Evolutionary conservation across 208 protist species (phyloP), one percentile per base, ranked within the genome.

Genomic region (Blastocrithidia nonstop): DNA sequence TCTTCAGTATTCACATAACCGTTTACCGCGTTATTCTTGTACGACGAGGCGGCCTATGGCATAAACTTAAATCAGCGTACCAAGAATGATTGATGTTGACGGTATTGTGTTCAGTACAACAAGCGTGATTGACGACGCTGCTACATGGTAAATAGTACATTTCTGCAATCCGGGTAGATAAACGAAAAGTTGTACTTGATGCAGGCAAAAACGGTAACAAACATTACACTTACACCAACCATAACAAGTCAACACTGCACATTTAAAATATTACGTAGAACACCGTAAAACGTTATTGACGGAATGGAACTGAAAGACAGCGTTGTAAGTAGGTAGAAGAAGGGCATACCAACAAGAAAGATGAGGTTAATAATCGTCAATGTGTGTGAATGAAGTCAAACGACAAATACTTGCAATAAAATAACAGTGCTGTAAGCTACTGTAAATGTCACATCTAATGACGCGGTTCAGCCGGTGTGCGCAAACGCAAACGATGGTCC

Each of bases 391-490:
- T 95, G 82, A 17, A 83, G 49, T 43, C 88, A 63, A 27, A 96
- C 38, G 1, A 73, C 89, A 13, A 86, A 28, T 21, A 89, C 47
- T 52, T 96, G 89, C 17, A 86, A 73, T 9, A 93, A 28, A 29
- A 96, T 82, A 7, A 94, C 51, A 0, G 76, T 54, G 1, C 81
- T 83, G 61, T 95, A 96, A 13, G 83, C 66, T 6, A 93, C 60
- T 15, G 65, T 80, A 47, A 75, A 91, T 15, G 61, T 61, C 11
- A 88, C 62, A 43, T 95, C 85, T 7, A 79, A 76, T 4, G 72
- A 57, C 6, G 49, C 57, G 2, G 59, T 39, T 6, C 50, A 42
- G 6, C 79, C 86, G 33, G 9, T 32, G 2, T 33, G 35, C 13
- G 50, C 26, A 38, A 50, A 67, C 11, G 59, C 67, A 41, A 23